Conservation (phyloP, 495 filamentous ascomycete species). For the Daldinia decipiens region DNA sequence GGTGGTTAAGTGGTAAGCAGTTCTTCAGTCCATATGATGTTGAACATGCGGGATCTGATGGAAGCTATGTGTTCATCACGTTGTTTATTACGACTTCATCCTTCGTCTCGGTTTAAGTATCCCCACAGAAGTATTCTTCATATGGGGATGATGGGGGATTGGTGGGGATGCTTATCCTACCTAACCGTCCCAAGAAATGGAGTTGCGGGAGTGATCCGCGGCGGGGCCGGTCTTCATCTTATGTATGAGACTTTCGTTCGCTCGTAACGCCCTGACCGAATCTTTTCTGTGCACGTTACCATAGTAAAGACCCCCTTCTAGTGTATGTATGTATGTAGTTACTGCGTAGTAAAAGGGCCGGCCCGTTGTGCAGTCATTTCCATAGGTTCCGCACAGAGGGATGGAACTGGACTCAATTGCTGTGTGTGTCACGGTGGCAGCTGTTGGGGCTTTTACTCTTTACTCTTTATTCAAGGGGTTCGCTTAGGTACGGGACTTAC, state of each 20-base stretch:
- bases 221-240: slow-evolving; percentile 24
- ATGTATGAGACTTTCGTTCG: slow-evolving; percentile 15
- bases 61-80: slow-evolving; percentile 13
- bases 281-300: slow-evolving; percentile 13
- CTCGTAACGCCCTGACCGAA: slow-evolving; percentile 37
- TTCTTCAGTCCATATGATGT: slow-evolving; percentile 11
- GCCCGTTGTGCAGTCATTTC: slow-evolving; percentile 37
- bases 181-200: slow-evolving; percentile 20
- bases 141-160: slow-evolving; percentile 36
- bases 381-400: slow-evolving; percentile 10
- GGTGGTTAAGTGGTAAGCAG: neutral
- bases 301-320: slow-evolving; percentile 10
- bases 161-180: slow-evolving; percentile 22
- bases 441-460: slow-evolving; percentile 16
- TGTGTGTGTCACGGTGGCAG: slow-evolving; percentile 17
- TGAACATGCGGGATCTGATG: slow-evolving; percentile 13
- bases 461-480: slow-evolving; percentile 16
- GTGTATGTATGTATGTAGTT: neutral
- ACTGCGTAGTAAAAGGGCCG: slow-evolving; percentile 31
- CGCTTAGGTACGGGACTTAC: slow-evolving; percentile 33
- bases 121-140: slow-evolving; percentile 39
- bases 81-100: slow-evolving; percentile 25
- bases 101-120: slow-evolving; percentile 29
- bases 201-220: slow-evolving; percentile 38
- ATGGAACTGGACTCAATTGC: slow-evolving; percentile 12